A percentile compares a stretch with the other conserved stretches of the same genome.
phyloP scores from a whole-genome alignment of 257 asterid genomes.

The Solanum sejunctum region DNA sequence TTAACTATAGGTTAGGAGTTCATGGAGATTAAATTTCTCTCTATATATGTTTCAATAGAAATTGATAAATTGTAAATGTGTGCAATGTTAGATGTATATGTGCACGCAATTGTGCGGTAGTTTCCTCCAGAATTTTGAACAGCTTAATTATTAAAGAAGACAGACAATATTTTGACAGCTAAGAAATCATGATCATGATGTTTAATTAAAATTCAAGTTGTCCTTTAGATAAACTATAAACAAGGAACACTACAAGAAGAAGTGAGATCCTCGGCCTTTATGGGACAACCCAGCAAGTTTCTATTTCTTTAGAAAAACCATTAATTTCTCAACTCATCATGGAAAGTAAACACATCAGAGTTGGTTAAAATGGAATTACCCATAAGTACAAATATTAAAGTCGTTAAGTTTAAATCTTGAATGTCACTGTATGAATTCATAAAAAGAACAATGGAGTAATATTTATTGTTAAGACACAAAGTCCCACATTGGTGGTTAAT shows the following conservation, averaged over 20 bases:
- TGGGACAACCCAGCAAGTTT: not conserved
- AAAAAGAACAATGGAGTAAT: not conserved
- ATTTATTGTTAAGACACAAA: too few species aligned
- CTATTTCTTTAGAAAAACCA: not conserved
- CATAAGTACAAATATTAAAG: not conserved
- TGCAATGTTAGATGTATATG: not conserved
- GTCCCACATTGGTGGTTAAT: too few species aligned
- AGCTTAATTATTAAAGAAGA: not conserved
- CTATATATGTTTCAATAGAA: not conserved
- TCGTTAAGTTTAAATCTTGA: not conserved
- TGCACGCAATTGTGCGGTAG: not conserved
- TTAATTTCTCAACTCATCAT: not conserved
- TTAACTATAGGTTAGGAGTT: not conserved
- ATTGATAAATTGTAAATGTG: not conserved
- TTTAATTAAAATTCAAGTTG: not conserved
- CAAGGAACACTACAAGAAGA: not conserved
- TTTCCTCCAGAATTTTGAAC: not conserved
- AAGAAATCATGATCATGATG: not conserved
- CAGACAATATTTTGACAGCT: not conserved
- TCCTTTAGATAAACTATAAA: not conserved
- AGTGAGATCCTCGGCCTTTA: not conserved
- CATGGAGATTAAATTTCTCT: not conserved
- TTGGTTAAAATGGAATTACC: not conserved
- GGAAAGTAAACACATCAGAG: not conserved
- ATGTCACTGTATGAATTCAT: rapidly evolving